A percentile compares a stretch with the other conserved stretches of the same genome.
These are phyloP conservation scores for Moringa oleifera DNA, from an alignment of 345 rosid genomes.

Conservation along the genomic window DNA sequence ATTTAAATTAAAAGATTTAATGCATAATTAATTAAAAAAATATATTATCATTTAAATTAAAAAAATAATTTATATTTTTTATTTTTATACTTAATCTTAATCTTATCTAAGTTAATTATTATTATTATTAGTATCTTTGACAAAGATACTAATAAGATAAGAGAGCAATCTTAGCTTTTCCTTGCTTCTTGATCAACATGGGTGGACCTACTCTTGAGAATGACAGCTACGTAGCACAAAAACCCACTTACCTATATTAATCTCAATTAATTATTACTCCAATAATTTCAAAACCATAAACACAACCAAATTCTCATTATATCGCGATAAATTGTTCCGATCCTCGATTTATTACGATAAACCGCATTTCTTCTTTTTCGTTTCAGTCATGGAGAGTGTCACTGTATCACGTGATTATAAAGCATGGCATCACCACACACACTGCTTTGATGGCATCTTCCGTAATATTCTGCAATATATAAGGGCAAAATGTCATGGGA, in stretches of 20 bases:
- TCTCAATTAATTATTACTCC: constrained; percentile 13
- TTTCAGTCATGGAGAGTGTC: not conserved
- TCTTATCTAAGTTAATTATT: no score
- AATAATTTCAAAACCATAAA: not conserved
- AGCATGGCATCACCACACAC: constrained; percentile 29
- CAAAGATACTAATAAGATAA: no score
- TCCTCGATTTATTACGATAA: not conserved
- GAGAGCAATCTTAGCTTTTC: no score
- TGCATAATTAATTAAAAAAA: no score
- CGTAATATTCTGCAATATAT: constrained; percentile 29
- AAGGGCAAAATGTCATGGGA: constrained; percentile 20
- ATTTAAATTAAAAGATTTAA: no score
- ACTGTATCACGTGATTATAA: constrained; percentile 43
- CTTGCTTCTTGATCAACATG: no score
- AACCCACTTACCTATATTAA: constrained; percentile 12
- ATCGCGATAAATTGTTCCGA: not conserved
- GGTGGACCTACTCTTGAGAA: not conserved
- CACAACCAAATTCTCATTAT: not conserved
- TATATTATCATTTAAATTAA: no score
- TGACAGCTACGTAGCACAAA: not conserved
- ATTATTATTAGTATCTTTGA: no score
- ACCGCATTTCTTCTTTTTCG: not conserved
- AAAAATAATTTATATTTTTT: no score
- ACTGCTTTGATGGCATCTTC: constrained; percentile 29
- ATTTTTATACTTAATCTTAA: no score